Evolutionary conservation across 768 basidiomycete species (phyloP).

Genomic region (Chlorophyllum brunneum): DNA sequence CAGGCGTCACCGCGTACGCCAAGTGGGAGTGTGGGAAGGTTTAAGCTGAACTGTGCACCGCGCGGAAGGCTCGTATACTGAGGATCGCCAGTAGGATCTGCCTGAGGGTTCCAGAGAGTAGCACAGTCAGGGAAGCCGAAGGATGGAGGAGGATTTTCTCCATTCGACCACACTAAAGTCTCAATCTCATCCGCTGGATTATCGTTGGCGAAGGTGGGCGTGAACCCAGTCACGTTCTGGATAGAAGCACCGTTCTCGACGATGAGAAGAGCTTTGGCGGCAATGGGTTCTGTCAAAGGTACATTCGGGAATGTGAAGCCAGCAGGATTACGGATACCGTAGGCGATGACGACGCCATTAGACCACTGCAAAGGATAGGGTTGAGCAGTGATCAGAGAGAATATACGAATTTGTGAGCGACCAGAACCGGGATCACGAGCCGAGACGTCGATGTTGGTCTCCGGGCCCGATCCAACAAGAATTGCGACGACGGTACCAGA

Average conservation of each 20-base stretch:
- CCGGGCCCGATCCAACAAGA: slow-evolving; percentile 34
- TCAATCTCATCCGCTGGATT: slow-evolving; percentile 41
- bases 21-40: slow-evolving; percentile 20
- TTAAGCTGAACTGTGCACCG: slow-evolving; percentile 37
- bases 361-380: slow-evolving; percentile 22
- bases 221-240: slow-evolving; percentile 35
- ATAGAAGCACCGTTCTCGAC: slow-evolving; percentile 44
- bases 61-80: slow-evolving; percentile 26
- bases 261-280: slow-evolving; percentile 23
- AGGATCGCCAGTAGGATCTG: slow-evolving; percentile 37
- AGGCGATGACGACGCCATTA: slow-evolving; percentile 33
- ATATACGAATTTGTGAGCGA: slow-evolving; percentile 36
- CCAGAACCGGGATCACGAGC: slow-evolving; percentile 39
- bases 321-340: slow-evolving; percentile 41
- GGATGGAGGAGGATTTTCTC: slow-evolving; percentile 16
- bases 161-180: slow-evolving; percentile 16
- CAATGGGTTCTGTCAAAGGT: slow-evolving; percentile 1
- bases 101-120: slow-evolving; percentile 38
- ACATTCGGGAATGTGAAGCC: slow-evolving; percentile 33
- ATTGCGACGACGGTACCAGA: slow-evolving; percentile 19
- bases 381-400: slow-evolving; percentile 18
- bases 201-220: slow-evolving; percentile 37
- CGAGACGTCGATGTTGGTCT: slow-evolving; percentile 37
- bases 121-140: slow-evolving; percentile 44
- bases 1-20: slow-evolving; percentile 30